Conservation (phyloP, 176 grass and related monocot species). For the Cocos nucifera region DNA sequence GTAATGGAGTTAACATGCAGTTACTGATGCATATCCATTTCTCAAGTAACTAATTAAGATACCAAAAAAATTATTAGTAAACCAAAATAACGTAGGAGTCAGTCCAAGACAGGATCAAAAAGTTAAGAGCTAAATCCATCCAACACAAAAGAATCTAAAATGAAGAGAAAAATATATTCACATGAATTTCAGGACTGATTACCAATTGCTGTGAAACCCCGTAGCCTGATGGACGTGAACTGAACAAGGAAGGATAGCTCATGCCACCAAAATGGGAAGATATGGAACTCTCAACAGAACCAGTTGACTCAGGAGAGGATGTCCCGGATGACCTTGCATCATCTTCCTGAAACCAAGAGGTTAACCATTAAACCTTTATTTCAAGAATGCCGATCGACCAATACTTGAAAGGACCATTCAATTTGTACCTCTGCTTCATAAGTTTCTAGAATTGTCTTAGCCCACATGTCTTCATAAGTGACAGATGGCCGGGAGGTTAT, state of each 20-base stretch:
- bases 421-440: slow-evolving; percentile 66
- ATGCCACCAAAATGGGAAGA: slow-evolving; percentile 95
- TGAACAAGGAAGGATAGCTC: slow-evolving; percentile 96
- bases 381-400: neutral
- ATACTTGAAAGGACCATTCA: too few relatives aligned
- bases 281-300: slow-evolving; percentile 97
- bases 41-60: too few relatives aligned
- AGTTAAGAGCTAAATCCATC: too few relatives aligned
- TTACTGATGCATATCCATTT: too few relatives aligned
- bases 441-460: slow-evolving; percentile 98
- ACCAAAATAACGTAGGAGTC: too few relatives aligned
- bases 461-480: slow-evolving; percentile 96
- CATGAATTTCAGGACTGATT: too few relatives aligned
- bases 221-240: slow-evolving; percentile 75
- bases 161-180: too few relatives aligned
- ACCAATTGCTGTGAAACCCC: slow-evolving; percentile 36
- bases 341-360: slow-evolving; percentile 63
- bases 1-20: too few relatives aligned
- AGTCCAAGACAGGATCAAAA: too few relatives aligned
- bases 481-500: slow-evolving; percentile 92
- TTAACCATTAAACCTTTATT: neutral
- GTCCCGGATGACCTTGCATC: slow-evolving; percentile 86
- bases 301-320: slow-evolving; percentile 87
- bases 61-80: too few relatives aligned
- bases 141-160: too few relatives aligned